Conservation (phyloP, 1,284 basidiomycete genomes). For the Ustilago esculenta region DNA sequence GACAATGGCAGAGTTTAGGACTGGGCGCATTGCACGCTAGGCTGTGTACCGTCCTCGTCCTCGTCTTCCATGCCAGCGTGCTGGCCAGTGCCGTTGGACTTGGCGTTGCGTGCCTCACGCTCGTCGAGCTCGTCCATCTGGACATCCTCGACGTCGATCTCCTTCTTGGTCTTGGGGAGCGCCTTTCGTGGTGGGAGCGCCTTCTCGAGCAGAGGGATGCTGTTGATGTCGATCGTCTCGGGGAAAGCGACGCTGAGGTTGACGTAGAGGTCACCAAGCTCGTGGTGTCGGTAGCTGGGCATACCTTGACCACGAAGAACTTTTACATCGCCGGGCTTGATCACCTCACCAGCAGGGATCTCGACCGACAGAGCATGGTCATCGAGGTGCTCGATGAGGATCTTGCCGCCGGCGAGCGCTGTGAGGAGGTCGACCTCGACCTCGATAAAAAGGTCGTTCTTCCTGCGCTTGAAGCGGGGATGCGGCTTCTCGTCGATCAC, state of each 20-base stretch:
- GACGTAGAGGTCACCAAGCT: conserved; percentile 91
- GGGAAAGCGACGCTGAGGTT: conserved; percentile 91
- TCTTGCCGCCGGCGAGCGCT: conserved; percentile 90
- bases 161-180: conserved; percentile 75
- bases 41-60: conserved; percentile 69
- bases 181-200: conserved; percentile 84
- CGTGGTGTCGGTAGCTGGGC: conserved; percentile 97
- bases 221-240: conserved; percentile 77
- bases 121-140: conserved; percentile 83
- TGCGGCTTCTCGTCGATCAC: conserved; percentile 96
- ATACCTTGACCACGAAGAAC: conserved; percentile 94
- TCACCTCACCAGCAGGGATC: conserved; percentile 83
- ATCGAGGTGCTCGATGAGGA: conserved; percentile 91
- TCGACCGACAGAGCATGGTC: conserved; percentile 86
- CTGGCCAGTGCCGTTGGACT: conserved; percentile 67
- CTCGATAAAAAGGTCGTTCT: conserved; percentile 88
- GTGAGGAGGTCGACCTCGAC: conserved; percentile 92
- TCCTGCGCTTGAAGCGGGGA: conserved; percentile 88
- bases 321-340: conserved; percentile 92
- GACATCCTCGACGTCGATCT: conserved; percentile 82
- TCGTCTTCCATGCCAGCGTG: conserved; percentile 80
- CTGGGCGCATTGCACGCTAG: conserved; percentile 60
- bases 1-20: conserved; percentile 25
- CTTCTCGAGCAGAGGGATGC: conserved; percentile 81
- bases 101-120: conserved; percentile 73